Conservation (phyloP, 306 rosid species). For the Casuarina cunninghamiana region DNA sequence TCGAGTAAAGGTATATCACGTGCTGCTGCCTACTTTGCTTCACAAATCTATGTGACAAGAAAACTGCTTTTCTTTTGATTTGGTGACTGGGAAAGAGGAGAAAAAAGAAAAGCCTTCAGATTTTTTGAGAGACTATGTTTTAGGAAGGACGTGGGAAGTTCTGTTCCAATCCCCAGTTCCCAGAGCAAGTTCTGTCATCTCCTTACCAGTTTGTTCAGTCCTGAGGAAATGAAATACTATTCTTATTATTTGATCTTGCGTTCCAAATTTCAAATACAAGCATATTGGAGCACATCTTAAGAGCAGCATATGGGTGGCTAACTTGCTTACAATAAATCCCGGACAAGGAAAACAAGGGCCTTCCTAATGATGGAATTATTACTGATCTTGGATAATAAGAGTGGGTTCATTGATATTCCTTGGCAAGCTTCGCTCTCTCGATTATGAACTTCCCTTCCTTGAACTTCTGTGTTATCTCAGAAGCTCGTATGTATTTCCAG, state of each 20-base stretch:
- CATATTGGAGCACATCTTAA: not conserved
- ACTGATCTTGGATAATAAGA: not conserved
- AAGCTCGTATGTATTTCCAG: slow-evolving; percentile 46
- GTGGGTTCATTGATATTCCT: slow-evolving; percentile 26
- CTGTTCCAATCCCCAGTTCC: not conserved
- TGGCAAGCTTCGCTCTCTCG: slow-evolving; percentile 43
- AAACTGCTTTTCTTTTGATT: not conserved
- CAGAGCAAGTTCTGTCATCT: not conserved
- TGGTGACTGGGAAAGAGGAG: not conserved
- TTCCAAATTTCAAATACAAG: not conserved
- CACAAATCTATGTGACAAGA: too few relatives aligned
- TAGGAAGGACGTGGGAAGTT: not conserved
- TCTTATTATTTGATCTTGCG: too few relatives aligned
- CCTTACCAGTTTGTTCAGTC: too few relatives aligned
- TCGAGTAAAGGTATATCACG: too few relatives aligned
- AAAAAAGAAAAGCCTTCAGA: too few relatives aligned
- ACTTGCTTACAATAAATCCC: not conserved
- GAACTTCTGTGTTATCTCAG: slow-evolving; percentile 23
- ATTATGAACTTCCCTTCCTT: slow-evolving; percentile 47
- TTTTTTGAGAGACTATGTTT: too few relatives aligned
- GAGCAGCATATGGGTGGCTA: not conserved
- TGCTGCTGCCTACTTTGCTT: too few relatives aligned
- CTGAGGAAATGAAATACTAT: too few relatives aligned
- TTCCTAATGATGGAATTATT: not conserved
- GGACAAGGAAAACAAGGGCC: not conserved